Percentiles rank a stretch among this genome's conserved stretches.
These are phyloP conservation scores for Blepharisma japonicum DNA, from an alignment of 73 alveolate genomes.

Conservation along the genomic window DNA sequence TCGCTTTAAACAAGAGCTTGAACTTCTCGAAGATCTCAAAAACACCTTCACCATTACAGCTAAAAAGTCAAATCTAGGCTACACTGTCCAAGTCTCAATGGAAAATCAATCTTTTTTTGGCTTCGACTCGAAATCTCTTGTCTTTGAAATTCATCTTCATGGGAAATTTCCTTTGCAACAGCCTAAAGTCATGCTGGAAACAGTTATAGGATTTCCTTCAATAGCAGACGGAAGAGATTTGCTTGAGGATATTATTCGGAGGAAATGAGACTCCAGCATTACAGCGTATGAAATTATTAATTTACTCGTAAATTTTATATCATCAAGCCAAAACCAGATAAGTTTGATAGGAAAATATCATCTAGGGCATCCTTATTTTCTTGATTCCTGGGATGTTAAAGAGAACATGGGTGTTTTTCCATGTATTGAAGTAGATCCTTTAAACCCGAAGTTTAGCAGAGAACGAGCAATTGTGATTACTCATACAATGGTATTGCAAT, in stretches of 20 bases:
- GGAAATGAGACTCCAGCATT: background rate
- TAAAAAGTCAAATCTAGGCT: too few species aligned
- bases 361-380: conserved; percentile 38
- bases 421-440: conserved; percentile 36
- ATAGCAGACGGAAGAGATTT: conserved; percentile 23
- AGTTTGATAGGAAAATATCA: too few species aligned
- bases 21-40: too few species aligned
- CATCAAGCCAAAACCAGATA: too few species aligned
- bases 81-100: too few species aligned
- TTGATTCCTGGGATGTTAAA: conserved; percentile 38
- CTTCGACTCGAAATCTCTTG: too few species aligned
- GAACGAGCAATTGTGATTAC: conserved; percentile 43
- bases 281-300: background rate
- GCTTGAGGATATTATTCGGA: background rate
- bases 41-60: too few species aligned
- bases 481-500: conserved; percentile 35
- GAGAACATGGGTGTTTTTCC: conserved; percentile 32
- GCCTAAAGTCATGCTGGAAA: conserved; percentile 6
- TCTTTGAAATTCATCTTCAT: conserved; percentile 1
- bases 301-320: background rate
- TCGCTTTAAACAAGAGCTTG: too few species aligned
- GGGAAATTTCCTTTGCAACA: conserved; percentile 25
- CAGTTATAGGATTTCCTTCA: conserved; percentile 17
- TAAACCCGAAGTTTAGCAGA: conserved; percentile 4
- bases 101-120: too few species aligned